Evolutionary conservation across 169 alveolate species (phyloP).

Genomic region (Neospora caninum): DNA sequence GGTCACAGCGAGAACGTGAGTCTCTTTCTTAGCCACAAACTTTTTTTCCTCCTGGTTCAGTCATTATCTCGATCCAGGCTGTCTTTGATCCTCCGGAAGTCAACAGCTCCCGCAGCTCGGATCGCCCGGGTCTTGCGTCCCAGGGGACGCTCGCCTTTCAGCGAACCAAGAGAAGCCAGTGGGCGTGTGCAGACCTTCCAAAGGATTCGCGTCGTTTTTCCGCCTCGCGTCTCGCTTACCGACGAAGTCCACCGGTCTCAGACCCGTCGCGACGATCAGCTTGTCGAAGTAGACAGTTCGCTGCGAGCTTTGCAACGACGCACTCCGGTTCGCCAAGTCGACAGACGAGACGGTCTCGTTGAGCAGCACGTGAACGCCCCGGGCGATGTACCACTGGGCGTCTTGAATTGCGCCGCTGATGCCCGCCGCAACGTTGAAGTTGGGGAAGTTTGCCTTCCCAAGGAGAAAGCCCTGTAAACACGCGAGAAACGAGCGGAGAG

Average conservation of each 20-base stretch:
- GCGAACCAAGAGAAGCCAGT: too few species aligned
- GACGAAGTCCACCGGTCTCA: neutral
- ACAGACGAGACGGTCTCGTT: neutral
- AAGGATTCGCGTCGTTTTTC: too few species aligned
- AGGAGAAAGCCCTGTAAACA: neutral
- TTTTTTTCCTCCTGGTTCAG: too few species aligned
- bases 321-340: neutral
- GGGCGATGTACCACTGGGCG: neutral
- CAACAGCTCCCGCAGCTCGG: too few species aligned
- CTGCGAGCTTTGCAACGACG: neutral
- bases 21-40: too few species aligned
- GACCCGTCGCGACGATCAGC: slow-evolving; percentile 9
- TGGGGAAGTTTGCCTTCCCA: neutral
- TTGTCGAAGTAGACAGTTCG: neutral
- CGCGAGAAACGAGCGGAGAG: neutral
- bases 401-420: neutral
- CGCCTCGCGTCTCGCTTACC: neutral
- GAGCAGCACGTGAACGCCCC: neutral
- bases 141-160: too few species aligned
- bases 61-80: too few species aligned
- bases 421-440: slow-evolving; percentile 17
- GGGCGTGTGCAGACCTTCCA: too few species aligned
- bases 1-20: too few species aligned
- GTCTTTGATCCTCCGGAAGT: too few species aligned
- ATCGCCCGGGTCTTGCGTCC: too few species aligned